phyloP scores from a whole-genome alignment of 768 basidiomycete genomes.

The Leccinum imitatum region DNA sequence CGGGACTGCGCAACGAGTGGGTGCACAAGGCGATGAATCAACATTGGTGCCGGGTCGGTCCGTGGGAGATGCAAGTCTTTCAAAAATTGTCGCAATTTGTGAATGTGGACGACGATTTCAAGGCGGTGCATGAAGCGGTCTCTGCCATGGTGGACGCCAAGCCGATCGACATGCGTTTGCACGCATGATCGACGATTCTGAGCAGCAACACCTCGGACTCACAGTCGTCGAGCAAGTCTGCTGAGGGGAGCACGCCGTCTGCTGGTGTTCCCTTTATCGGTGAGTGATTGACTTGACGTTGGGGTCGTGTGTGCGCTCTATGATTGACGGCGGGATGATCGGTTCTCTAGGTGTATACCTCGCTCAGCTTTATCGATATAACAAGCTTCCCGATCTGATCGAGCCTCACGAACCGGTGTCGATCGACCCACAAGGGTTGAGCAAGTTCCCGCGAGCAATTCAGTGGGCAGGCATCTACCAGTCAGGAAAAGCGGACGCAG shows the following conservation, averaged over 20 bases:
- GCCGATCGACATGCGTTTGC: slow-evolving; percentile 42
- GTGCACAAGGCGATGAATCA: slow-evolving; percentile 59
- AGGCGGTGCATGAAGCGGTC: slow-evolving; percentile 65
- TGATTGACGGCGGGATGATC: not conserved
- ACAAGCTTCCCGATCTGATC: slow-evolving; percentile 73
- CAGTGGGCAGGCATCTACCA: not conserved
- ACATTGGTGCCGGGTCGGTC: slow-evolving; percentile 64
- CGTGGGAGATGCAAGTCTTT: slow-evolving; percentile 10
- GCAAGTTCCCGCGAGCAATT: slow-evolving; percentile 13
- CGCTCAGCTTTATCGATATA: slow-evolving; percentile 63
- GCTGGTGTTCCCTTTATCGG: slow-evolving; percentile 85
- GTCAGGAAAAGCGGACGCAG: not conserved
- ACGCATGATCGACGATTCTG: slow-evolving; percentile 48
- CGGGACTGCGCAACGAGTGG: slow-evolving; percentile 69
- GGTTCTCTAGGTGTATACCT: slow-evolving; percentile 67
- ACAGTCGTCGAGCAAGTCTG: slow-evolving; percentile 38
- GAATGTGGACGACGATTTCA: slow-evolving; percentile 58
- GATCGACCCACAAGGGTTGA: slow-evolving; percentile 59
- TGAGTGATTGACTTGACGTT: slow-evolving; percentile 33
- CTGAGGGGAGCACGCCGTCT: slow-evolving; percentile 44
- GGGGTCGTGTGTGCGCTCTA: not conserved
- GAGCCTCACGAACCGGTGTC: slow-evolving; percentile 71
- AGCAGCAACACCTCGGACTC: slow-evolving; percentile 46
- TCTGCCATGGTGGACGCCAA: slow-evolving; percentile 66
- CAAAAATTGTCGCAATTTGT: too few species aligned